A percentile compares a stretch with the other conserved stretches of the same genome.
Conservation (phyloP, 225 moss, liverwort and hornwort species). For the Bryum argenteum region DNA sequence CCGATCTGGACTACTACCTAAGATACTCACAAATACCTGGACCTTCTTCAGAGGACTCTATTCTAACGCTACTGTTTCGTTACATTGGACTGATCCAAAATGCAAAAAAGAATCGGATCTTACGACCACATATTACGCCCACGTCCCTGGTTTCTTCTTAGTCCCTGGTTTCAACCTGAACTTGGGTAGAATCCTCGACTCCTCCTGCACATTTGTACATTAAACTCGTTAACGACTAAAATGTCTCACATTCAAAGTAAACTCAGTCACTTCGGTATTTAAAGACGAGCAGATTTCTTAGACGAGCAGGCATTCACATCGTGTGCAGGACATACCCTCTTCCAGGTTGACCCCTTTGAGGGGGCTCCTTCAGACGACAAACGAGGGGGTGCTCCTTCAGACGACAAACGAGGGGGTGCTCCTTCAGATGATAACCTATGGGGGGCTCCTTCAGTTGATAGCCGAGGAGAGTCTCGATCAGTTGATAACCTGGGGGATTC, state of each 20-base stretch:
- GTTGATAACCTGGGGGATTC: neutral
- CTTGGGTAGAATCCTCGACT: slow-evolving; percentile 31
- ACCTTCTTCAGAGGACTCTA: slow-evolving; percentile 12
- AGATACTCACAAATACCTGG: slow-evolving; percentile 18
- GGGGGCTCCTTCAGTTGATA: slow-evolving; percentile 29
- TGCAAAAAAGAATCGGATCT: slow-evolving; percentile 14
- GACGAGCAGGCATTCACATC: neutral
- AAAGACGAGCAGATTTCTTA: neutral
- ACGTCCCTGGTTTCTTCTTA: slow-evolving; percentile 52
- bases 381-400: slow-evolving; percentile 23
- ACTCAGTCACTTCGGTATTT: neutral
- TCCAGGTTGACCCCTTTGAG: slow-evolving; percentile 57
- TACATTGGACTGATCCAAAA: slow-evolving; percentile 31
- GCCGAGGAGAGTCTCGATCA: slow-evolving; percentile 25
- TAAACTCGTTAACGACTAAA: slow-evolving; percentile 1
- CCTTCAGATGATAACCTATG: slow-evolving; percentile 44
- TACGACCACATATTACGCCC: slow-evolving; percentile 41
- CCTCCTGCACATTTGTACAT: slow-evolving; percentile 42
- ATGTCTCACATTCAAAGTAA: neutral
- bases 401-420: neutral
- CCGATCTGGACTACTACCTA: slow-evolving; percentile 32
- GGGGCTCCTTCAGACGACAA: slow-evolving; percentile 31
- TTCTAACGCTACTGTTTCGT: slow-evolving; percentile 23
- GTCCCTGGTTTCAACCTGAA: slow-evolving; percentile 49
- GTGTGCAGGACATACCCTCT: slow-evolving; percentile 58